Conservation (phyloP, 2,329 filamentous ascomycete species). For the Talaromyces pinophilus region DNA sequence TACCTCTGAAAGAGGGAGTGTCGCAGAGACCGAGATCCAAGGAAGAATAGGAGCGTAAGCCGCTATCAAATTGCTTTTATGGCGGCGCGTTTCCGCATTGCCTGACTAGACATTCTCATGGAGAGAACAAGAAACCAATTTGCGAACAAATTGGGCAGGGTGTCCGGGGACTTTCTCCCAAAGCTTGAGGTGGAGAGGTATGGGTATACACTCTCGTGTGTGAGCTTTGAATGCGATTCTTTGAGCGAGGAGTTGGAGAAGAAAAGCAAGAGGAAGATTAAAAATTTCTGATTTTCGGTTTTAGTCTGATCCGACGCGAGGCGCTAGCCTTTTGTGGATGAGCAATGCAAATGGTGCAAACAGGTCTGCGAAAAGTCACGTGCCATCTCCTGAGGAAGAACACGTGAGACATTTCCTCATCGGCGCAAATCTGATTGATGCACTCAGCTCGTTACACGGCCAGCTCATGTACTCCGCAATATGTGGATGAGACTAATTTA, state of each 20-base stretch:
- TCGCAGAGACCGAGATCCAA: constrained; percentile 46
- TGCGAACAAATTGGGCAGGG: constrained; percentile 50
- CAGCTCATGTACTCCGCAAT: neutral
- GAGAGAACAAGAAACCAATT: constrained; percentile 29
- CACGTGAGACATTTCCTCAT: neutral
- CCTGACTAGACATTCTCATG: constrained; percentile 41
- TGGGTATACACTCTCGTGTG: constrained; percentile 66
- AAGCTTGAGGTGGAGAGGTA: constrained; percentile 62
- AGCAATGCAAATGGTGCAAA: constrained; percentile 18
- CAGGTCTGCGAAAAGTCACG: neutral
- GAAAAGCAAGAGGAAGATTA: constrained; percentile 36
- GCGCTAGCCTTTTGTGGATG: constrained; percentile 9
- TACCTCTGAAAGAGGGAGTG: neutral
- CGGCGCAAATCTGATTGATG: constrained; percentile 3
- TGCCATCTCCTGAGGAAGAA: neutral
- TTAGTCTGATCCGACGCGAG: neutral
- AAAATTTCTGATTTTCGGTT: neutral
- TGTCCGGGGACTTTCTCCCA: constrained; percentile 99
- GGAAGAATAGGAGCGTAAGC: constrained; percentile 66
- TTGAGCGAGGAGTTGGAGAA: constrained; percentile 82
- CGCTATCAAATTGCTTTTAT: constrained; percentile 89
- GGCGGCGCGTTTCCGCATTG: constrained; percentile 97
- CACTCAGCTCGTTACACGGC: neutral
- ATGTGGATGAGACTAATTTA: neutral
- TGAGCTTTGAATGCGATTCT: constrained; percentile 99